phyloP scores from a whole-genome alignment of 176 grass and related monocot species.

The Poa pratensis region DNA sequence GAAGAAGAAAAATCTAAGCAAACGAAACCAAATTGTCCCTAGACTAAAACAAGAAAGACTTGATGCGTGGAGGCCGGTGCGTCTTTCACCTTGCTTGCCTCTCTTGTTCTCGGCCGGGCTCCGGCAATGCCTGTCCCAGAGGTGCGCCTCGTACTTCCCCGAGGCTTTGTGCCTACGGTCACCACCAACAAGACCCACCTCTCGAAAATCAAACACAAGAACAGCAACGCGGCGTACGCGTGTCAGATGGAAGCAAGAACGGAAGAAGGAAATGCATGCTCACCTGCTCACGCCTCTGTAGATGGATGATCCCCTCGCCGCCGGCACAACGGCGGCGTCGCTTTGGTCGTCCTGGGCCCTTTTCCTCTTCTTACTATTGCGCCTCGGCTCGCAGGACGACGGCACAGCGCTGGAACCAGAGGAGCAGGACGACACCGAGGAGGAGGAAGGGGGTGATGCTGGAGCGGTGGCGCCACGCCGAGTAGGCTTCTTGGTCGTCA shows the following conservation, averaged over 20 bases:
- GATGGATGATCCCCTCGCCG: conserved; percentile 58
- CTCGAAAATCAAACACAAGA: background rate
- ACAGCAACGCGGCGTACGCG: background rate
- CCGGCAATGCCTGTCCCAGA: conserved; percentile 70
- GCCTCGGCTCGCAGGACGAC: background rate
- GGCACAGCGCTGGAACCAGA: conserved; percentile 33
- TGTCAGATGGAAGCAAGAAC: background rate
- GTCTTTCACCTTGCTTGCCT: conserved; percentile 73
- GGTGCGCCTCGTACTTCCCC: conserved; percentile 80
- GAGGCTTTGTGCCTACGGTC: conserved; percentile 63
- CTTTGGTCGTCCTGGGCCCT: conserved; percentile 20
- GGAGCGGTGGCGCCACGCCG: background rate
- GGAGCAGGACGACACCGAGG: conserved; percentile 14
- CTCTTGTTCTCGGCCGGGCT: conserved; percentile 56
- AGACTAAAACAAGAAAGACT: conserved; percentile 23
- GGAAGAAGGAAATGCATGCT: background rate
- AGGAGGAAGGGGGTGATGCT: conserved; percentile 32
- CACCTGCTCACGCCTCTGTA: conserved; percentile 86
- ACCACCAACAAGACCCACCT: background rate
- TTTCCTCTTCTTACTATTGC: conserved; percentile 39
- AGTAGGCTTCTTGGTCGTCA: conserved; percentile 28
- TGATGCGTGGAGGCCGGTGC: no score
- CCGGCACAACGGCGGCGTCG: background rate
- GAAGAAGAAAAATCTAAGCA: background rate
- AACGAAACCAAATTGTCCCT: background rate